Conservation (phyloP, 2,329 filamentous ascomycete genomes). For the Sporothrix brunneoviolacea region DNA sequence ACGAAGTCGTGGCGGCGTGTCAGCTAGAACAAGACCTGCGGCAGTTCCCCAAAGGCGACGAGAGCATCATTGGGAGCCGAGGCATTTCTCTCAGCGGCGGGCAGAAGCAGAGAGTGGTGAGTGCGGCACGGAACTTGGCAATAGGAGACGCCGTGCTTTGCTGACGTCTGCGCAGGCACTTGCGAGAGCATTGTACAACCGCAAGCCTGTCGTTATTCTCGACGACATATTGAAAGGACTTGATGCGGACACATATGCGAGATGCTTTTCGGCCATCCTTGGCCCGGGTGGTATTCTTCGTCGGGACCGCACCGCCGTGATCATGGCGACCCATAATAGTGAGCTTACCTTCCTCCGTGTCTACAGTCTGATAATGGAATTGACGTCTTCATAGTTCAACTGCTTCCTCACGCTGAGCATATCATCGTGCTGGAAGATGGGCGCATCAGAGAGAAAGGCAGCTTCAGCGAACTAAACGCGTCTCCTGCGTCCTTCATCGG, state of each 20-base stretch:
- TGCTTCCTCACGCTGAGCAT: constrained; percentile 13
- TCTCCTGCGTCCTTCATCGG: constrained; percentile 20
- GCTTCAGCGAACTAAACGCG: constrained; percentile 14
- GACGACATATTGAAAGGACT: constrained; percentile 17
- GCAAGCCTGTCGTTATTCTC: constrained; percentile 15
- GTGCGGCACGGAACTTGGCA: no score
- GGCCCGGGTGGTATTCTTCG: constrained; percentile 12
- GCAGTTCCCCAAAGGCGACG: constrained; percentile 21
- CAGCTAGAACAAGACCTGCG: constrained; percentile 22
- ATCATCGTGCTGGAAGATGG: constrained; percentile 16
- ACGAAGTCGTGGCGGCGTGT: constrained; percentile 23
- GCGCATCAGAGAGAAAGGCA: constrained; percentile 13
- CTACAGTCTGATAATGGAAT: not conserved
- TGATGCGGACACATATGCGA: constrained; percentile 12
- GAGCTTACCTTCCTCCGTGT: not conserved
- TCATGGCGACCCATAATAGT: constrained; percentile 16
- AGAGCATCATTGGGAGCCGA: constrained; percentile 22
- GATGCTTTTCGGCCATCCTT: constrained; percentile 9
- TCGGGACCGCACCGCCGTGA: constrained; percentile 6
- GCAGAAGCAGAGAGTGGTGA: constrained; percentile 25
- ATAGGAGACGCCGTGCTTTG: no score
- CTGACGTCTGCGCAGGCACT: constrained; percentile 30
- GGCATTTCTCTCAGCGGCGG: constrained; percentile 26
- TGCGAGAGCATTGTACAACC: constrained; percentile 39
- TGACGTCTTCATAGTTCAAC: constrained; percentile 7